Base-by-base conservation (phyloP, 1,284 basidiomycete genomes). In the Paramarasmius palmivorus region DNA sequence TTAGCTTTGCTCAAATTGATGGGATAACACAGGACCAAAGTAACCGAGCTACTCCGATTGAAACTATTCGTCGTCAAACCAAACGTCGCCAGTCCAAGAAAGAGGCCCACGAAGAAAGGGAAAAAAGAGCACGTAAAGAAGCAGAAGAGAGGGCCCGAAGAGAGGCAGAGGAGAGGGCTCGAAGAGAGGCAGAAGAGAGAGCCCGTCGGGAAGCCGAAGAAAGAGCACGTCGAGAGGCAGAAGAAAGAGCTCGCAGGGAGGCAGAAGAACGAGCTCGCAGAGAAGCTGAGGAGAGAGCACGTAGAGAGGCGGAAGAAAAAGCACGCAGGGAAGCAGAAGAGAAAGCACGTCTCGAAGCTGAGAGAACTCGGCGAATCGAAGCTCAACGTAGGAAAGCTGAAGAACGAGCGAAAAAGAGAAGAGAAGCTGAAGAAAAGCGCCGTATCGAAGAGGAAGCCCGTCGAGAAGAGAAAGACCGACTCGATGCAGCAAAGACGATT, bases 401-500 rank as follows among this genome's bases (percentile, higher is more conserved):
- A 44, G 45, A 19, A 22, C n/a, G n/a, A n/a, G n/a, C n/a, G n/a
- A 23, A 26, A 52, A 42, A 29, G 44, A 49, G 37, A 49, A 45
- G 10, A 19, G 52, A 19, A 32, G 48, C 10, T 19, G 48, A 6
- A 53, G 53, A 47, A 41, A 15, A 37, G 17, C 41, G 22, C n/a
- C 41, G 41, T 20, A 14, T 8, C 14, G 17, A 42, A 4, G 41
- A 53, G 14, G 57, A 61, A 42, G 57, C 54, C 14, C 60, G 61
- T 9, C 55, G 60, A 26, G 57, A 52, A 14, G 57, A 60, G 46
- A 54, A 48, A 14, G 50, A 29, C 19, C 53, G 61, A 45, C 62
- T 68, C 46, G 76, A 79, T 35, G 77, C 75, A 1, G 59, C 66
- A 2, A 68, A 68, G 40, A 73, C 69, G 2, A 65, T 74, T 2